Conservation (phyloP, 202 grass and related monocot species). For the Hordeum pubiflorum region DNA sequence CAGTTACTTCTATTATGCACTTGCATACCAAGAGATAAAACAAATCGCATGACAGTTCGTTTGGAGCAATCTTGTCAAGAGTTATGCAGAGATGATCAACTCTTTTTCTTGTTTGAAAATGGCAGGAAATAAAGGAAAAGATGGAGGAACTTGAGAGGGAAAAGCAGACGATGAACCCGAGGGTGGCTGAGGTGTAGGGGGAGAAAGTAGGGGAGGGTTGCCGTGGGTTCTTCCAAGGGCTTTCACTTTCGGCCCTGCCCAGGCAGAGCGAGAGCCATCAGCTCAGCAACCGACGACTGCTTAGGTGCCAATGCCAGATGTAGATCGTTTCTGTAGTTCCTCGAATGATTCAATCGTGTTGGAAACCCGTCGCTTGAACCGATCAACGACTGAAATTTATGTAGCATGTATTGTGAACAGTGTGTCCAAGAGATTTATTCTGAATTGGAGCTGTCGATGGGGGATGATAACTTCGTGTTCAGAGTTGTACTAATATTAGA, state of each 20-base stretch:
- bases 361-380: no score
- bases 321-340: not conserved
- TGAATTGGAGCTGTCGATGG: not conserved
- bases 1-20: no score
- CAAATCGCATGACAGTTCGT: not conserved
- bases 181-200: conserved; percentile 48
- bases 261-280: conserved; percentile 1
- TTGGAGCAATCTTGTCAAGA: not conserved
- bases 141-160: conserved; percentile 54
- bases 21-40: not conserved
- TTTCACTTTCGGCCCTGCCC: conserved; percentile 22
- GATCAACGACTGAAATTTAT: not conserved
- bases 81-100: not conserved
- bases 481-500: no score
- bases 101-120: not conserved
- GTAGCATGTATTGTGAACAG: conserved; percentile 16
- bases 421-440: not conserved
- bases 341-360: not conserved
- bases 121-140: conserved; percentile 57
- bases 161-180: conserved; percentile 44
- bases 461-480: not conserved
- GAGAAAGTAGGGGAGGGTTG: not conserved
- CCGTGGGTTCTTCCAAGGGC: conserved; percentile 24
- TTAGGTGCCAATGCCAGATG: conserved; percentile 1
- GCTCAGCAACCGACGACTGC: conserved; percentile 18